phyloP scores from a whole-genome alignment of 2,329 filamentous ascomycete genomes.

The Fusarium humuli region DNA sequence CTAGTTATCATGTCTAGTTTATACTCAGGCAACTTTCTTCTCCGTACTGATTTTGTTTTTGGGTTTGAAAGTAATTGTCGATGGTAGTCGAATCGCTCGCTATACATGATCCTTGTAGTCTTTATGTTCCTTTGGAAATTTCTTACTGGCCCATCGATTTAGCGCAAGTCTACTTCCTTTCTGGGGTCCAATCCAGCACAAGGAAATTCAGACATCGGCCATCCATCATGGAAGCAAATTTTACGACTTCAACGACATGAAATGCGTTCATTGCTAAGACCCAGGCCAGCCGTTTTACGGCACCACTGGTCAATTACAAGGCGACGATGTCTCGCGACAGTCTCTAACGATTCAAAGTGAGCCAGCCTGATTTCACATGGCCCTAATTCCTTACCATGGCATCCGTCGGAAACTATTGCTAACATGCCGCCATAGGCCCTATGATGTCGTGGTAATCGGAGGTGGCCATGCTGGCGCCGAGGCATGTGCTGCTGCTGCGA shows the following conservation, averaged over 20 bases:
- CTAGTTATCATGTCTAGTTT: not conserved
- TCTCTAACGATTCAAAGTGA: conserved; percentile 48
- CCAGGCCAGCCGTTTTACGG: conserved; percentile 37
- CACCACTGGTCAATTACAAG: conserved; percentile 28
- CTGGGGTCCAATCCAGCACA: not conserved
- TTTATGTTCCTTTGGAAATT: not conserved
- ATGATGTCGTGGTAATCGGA: conserved; percentile 95
- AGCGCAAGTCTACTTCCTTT: conserved; percentile 9
- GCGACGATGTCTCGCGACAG: conserved; percentile 48
- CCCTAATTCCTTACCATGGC: conserved; percentile 9
- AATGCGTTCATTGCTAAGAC: conserved; percentile 48
- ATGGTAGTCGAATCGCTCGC: not conserved
- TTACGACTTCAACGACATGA: conserved; percentile 38
- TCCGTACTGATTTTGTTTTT: not conserved
- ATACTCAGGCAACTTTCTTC: not conserved
- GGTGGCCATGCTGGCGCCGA: conserved; percentile 96
- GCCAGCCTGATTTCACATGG: not conserved
- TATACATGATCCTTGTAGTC: not conserved
- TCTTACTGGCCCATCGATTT: not conserved
- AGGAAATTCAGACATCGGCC: conserved; percentile 18
- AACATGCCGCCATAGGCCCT: conserved; percentile 63
- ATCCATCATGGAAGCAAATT: conserved; percentile 28
- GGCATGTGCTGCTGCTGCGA: conserved; percentile 89
- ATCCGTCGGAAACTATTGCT: conserved; percentile 7
- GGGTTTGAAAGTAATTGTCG: not conserved